A percentile compares a stretch with the other conserved stretches of the same genome.
These are phyloP conservation scores for Candolleomyces eurysporus DNA, from an alignment of 768 basidiomycete genomes.

Conservation along the genomic window DNA sequence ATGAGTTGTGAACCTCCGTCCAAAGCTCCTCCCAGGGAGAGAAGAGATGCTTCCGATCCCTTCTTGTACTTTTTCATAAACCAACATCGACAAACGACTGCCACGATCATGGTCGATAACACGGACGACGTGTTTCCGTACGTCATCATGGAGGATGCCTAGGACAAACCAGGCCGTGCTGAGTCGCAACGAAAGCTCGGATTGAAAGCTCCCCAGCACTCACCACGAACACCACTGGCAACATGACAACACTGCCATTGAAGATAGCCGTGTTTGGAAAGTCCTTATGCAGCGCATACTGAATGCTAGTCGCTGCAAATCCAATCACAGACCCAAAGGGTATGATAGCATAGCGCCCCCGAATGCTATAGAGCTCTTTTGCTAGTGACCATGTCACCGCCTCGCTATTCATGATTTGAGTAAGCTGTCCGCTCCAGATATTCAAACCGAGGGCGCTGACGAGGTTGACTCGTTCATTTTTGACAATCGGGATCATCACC, in stretches of 20 bases:
- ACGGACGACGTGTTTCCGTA: constrained; percentile 1
- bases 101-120: not conserved
- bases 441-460: constrained; percentile 54
- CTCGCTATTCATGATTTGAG: constrained; percentile 53
- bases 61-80: not conserved
- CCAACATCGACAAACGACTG: not conserved
- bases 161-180: not conserved
- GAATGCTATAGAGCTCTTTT: constrained; percentile 51
- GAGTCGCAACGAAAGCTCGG: not conserved
- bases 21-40: not conserved
- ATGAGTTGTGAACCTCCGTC: not conserved
- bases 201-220: not conserved
- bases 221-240: not conserved
- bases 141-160: constrained; percentile 2
- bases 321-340: constrained; percentile 38
- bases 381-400: constrained; percentile 67
- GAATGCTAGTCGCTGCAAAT: not conserved
- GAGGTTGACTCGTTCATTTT: constrained; percentile 52
- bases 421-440: constrained; percentile 56
- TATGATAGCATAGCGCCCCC: constrained; percentile 56
- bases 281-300: not conserved
- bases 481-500: constrained; percentile 58
- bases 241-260: not conserved
- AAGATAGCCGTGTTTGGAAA: not conserved
- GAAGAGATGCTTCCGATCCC: not conserved